These are phyloP conservation scores for cucumber (Cucumis sativus) DNA, from an alignment of 306 rosid genomes.

Conservation along the genomic window Cucumber_9930_V3 NC_026657.2:12733501-12734000, in stretches of 20 bases:
- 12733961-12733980: slow-evolving; percentile 46
- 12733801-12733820: slow-evolving; percentile 40
- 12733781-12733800: slow-evolving; percentile 39
- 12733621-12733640: not conserved
- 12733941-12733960: slow-evolving; percentile 36
- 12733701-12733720: slow-evolving; percentile 7
- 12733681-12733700: slow-evolving; percentile 11
- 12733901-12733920: slow-evolving; percentile 36
- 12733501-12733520: not conserved
- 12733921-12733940: slow-evolving; percentile 41
- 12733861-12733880: slow-evolving; percentile 71
- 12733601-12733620: not conserved
- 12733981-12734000: slow-evolving; percentile 36
- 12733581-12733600: slow-evolving; percentile 8
- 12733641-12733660: not conserved
- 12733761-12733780: slow-evolving; percentile 25
- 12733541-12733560: not conserved
- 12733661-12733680: not conserved
- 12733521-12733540: not conserved
- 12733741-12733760: slow-evolving; percentile 7
- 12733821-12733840: slow-evolving; percentile 51
- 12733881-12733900: slow-evolving; percentile 54
- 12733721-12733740: slow-evolving; percentile 5
- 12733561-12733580: not conserved
- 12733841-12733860: slow-evolving; percentile 37